phyloP scores from a whole-genome alignment of 805 yeast genomes.

The Sugiyamaella smithiae region DNA sequence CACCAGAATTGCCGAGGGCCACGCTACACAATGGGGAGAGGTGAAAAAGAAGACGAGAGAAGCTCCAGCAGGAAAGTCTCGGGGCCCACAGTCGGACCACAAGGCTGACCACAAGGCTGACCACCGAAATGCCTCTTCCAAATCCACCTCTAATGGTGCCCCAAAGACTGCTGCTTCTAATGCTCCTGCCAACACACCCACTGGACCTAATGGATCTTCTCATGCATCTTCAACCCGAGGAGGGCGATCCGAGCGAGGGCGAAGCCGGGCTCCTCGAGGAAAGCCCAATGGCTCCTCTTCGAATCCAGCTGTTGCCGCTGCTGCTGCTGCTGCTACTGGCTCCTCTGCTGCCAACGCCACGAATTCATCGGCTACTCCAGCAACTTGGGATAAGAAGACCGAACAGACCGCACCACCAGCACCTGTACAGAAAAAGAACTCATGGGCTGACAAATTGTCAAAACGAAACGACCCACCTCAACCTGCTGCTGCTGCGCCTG shows the following conservation, averaged over 20 bases:
- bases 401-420: constrained; percentile 25
- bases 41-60: constrained; percentile 53
- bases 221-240: constrained; percentile 22
- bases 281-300: constrained; percentile 10
- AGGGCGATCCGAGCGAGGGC: constrained; percentile 23
- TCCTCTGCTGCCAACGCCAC: constrained; percentile 20
- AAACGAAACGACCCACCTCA: constrained; percentile 22
- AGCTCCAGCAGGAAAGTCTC: constrained; percentile 19
- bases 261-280: constrained; percentile 21
- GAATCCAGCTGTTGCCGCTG: constrained; percentile 8
- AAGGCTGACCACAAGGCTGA: constrained; percentile 11
- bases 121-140: constrained; percentile 10
- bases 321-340: constrained; percentile 8
- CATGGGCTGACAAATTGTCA: constrained; percentile 42
- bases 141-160: background rate
- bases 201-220: constrained; percentile 16
- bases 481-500: constrained; percentile 21
- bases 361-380: background rate
- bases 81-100: constrained; percentile 21
- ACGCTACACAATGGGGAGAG: constrained; percentile 91
- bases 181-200: constrained; percentile 21
- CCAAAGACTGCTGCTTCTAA: constrained; percentile 6
- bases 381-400: constrained; percentile 5
- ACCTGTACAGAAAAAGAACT: constrained; percentile 24
- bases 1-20: constrained; percentile 85